Evolutionary conservation across 2,329 filamentous ascomycete genomes (phyloP), one percentile per base, ranked within the genome.

Genomic region (Diaporthe australafricana): DNA sequence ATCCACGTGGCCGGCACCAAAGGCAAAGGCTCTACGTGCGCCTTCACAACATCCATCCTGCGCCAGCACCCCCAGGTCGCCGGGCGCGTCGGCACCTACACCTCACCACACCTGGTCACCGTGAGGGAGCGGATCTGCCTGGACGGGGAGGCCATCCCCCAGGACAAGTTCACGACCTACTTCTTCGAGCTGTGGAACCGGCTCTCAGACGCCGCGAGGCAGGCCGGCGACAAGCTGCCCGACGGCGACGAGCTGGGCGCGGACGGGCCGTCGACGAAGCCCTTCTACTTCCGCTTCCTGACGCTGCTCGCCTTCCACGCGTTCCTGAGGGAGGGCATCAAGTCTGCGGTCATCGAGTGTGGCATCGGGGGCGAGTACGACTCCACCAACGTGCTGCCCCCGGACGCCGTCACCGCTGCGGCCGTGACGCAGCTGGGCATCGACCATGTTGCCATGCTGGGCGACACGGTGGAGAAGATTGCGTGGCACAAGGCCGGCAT

Each of bases 321-420:
- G 1, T 99, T 97, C 77, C 78, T 97, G 32, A 81, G 87, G 60
- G 92, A 96, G 79, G 91, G 92, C 1, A 91, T 98, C 0, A 87
- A 91, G 74, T 90, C 90, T 22, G 95, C 94, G 0, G 90, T 98
- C 12, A 88, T 98, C 42, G 96, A 99, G 83, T 97, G 94, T 77
- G 96, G 96, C 0, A 97, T 98, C 74, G 96, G 96, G 20, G 96
- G 95, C 62, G 94, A 98, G 82, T 95, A 95, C 78, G 96, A 98
- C 79, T 93, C 93, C 35, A 99, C 96, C 12, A 98, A 98, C 78
- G 89, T 98, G 27, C 82, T 99, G 7, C 86, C 86, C 0, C 70
- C 83, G 0, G 85, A 87, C 14, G 87, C 89, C 16, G 92, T 95
- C 1, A 91, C 89, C 8, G 92, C 91, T 1, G 89, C 91, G 1